Base-by-base conservation (phyloP, 1,284 basidiomycete genomes). In the Malassezia brasiliensis region DNA sequence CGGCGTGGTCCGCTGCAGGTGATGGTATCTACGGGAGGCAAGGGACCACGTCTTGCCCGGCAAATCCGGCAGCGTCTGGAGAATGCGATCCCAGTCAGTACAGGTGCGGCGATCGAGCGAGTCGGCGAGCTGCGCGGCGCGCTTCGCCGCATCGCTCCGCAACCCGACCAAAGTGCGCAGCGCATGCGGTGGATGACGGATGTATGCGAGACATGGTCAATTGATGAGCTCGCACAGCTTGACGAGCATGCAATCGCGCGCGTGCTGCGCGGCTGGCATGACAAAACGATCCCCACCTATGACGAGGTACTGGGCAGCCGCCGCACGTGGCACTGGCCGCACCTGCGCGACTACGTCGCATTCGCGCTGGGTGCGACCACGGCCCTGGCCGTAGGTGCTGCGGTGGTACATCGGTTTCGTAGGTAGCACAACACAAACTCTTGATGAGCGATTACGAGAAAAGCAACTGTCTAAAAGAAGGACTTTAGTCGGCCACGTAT, bases 171-270 rank as follows among this genome's bases (percentile, higher is more conserved):
- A 47, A 83, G 87, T 44, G 82, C 81, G 68, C 79, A 79, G 69
- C 79, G 93, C 69, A 98, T 98, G 93, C 81, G 81, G 62, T 96
- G 90, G 91, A 96, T 96, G 88, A 83, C 87, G 28, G 81, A 83
- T 52, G 79, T 96, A 5, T 96, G 90, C 76, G 88, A 89, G 59
- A 76, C 79, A 35, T 96, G 90, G 87, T 77, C 81, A 28, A 79
- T 90, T 76, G 85, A 85, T 53, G 85, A 90, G 56, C 80, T 90
- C 44, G 82, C 82, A 10, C 66, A 75, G 52, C 77, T 90, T 66
- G 82, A 86, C 68, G 82, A 85, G 31, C 76, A 72, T 9, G 70
- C 72, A 50, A 67, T 69, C 9, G 17, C 30, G 61, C 52, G 66
- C 0, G 56, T 59, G 22, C 65, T 77, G 32, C 61, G 75, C n/a